Conservation (phyloP, 73 alveolate genomes). For the Tetrahymena elliotti region DNA sequence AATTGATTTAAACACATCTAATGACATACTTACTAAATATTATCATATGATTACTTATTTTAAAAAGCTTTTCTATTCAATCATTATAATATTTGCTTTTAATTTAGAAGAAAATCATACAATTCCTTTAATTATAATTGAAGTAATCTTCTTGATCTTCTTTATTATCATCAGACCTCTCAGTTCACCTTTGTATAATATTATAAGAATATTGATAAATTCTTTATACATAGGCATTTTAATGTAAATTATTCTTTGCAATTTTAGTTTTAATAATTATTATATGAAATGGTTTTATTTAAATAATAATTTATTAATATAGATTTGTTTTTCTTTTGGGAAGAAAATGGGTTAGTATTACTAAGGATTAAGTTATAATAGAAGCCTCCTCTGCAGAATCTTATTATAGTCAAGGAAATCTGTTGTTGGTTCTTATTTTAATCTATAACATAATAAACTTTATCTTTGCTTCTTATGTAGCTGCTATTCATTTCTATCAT, state of each 20-base stretch:
- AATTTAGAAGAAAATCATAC: background rate
- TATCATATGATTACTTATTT: background rate
- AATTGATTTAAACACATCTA: background rate
- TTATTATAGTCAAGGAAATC: background rate
- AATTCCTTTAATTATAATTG: background rate
- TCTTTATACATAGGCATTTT: background rate
- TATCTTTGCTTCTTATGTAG: background rate
- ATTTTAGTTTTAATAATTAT: background rate
- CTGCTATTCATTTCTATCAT: background rate
- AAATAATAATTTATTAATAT: background rate
- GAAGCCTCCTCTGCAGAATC: background rate
- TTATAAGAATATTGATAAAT: background rate
- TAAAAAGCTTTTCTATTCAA: background rate
- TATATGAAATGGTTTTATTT: background rate
- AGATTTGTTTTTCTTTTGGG: background rate
- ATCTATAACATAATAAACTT: background rate
- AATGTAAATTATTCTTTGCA: background rate
- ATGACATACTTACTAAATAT: background rate
- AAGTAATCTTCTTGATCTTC: background rate
- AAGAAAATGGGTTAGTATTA: background rate
- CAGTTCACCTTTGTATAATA: background rate
- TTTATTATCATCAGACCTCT: background rate
- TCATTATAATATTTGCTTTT: background rate
- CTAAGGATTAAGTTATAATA: background rate
- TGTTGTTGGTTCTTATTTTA: background rate